Base-by-base conservation (phyloP, 495 filamentous ascomycete genomes). In the Penicillium nucicola region DNA sequence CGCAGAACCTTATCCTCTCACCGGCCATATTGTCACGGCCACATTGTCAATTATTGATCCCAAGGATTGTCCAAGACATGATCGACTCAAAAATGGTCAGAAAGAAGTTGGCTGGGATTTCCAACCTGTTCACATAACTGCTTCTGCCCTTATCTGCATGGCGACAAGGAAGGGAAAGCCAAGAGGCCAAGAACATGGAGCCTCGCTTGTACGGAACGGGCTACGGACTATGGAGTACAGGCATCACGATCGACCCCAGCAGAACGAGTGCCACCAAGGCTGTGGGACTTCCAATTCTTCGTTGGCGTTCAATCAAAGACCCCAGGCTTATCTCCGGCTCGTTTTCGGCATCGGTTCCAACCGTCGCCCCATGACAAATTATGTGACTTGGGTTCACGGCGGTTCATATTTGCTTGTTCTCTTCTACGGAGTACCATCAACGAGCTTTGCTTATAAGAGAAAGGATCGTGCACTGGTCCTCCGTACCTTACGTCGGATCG, bases 331-430 rank as follows among this genome's bases (percentile, higher is more conserved):
- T 60, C 57, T 49, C 45, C 4, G 23, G 18, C 31, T 9, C 25
- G 6, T 28, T 18, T 41, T 32, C 14, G 36, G 38, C 36, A 25
- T 40, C 33, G 43, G 32, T 13, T 23, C 25, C 8, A 45, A 42
- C 43, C 35, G 52, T 48, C 19, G 37, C 44, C 35, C 43, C 9
- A 42, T 57, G 57, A 57, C 44, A 53, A 43, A 53, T 53, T 42
- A 25, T 30, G 22, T 17, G 17, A 12, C 11, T 7, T 12, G 15
- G 10, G 4, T 15, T 10, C 14, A 28, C 22, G 13, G 38, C 36
- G 39, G 23, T 28, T 14, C 22, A 42, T 10, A 45, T 42, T 50
- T 54, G 45, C 31, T 36, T 45, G 7, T n/a, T 3, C 12, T 30
- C 36, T 48, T 17, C n/a, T n/a, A n/a, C n/a, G n/a, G n/a, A n/a